Evolutionary conservation across 2,329 filamentous ascomycete genomes (phyloP).

Genomic region (Aureobasidium namibiae): DNA sequence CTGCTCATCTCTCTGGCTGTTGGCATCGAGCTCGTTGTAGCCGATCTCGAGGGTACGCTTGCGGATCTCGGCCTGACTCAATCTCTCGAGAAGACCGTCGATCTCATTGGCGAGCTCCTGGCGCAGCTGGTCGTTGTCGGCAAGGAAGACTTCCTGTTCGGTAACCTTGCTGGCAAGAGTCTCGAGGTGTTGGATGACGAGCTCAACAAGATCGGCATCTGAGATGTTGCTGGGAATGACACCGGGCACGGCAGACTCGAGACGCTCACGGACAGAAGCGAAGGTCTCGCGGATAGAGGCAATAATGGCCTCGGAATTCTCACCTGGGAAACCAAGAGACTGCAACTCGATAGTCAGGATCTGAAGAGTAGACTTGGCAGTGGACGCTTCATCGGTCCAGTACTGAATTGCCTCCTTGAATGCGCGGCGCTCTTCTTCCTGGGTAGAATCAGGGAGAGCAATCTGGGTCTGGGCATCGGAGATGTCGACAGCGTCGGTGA

Average conservation of each 20-base stretch:
- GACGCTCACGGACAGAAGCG: slow-evolving; percentile 29
- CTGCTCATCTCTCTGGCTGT: slow-evolving; percentile 30
- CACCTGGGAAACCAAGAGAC: slow-evolving; percentile 32
- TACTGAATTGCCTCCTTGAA: slow-evolving; percentile 34
- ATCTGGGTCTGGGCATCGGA: slow-evolving; percentile 13
- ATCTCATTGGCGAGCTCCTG: slow-evolving; percentile 31
- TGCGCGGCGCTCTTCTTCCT: slow-evolving; percentile 23
- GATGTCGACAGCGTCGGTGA: slow-evolving; percentile 4
- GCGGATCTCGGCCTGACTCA: slow-evolving; percentile 29
- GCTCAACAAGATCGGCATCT: slow-evolving; percentile 32
- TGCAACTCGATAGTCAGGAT: slow-evolving; percentile 37
- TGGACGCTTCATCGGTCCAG: slow-evolving; percentile 30
- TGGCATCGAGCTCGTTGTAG: slow-evolving; percentile 29
- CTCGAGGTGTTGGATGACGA: slow-evolving; percentile 32
- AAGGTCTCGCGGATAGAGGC: slow-evolving; percentile 35
- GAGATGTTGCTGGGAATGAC: slow-evolving; percentile 28
- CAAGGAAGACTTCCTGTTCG: slow-evolving; percentile 21
- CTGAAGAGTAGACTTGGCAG: slow-evolving; percentile 33
- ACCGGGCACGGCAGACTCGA: slow-evolving; percentile 35
- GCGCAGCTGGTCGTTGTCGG: slow-evolving; percentile 29
- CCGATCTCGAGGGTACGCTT: slow-evolving; percentile 29
- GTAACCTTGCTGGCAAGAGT: slow-evolving; percentile 16
- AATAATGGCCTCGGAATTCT: slow-evolving; percentile 29
- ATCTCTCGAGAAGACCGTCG: slow-evolving; percentile 27
- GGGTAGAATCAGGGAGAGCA: slow-evolving; percentile 15